These are phyloP conservation scores for Phytophthora kernoviae DNA, from an alignment of 352 stramenopile species.

Conservation along the genomic window DNA sequence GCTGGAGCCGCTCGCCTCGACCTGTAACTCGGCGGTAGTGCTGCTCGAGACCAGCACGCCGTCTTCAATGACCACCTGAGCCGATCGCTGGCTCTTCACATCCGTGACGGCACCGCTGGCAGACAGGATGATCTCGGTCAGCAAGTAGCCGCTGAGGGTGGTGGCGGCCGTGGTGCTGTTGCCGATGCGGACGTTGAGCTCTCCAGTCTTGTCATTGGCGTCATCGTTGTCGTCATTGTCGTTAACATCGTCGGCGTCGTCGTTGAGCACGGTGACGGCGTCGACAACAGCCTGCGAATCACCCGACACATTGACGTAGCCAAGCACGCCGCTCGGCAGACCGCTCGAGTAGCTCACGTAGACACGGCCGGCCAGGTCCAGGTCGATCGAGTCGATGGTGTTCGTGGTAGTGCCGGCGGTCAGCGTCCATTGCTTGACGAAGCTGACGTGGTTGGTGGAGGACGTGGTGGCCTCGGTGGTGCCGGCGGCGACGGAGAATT, in stretches of 20 bases:
- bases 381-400: slow-evolving; percentile 9
- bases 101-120: slow-evolving; percentile 4
- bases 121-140: slow-evolving; percentile 14
- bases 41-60: slow-evolving; percentile 10
- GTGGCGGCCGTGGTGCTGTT: background rate
- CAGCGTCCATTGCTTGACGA: slow-evolving; percentile 17
- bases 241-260: background rate
- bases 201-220: background rate
- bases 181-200: slow-evolving; percentile 7
- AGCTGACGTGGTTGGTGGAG: slow-evolving; percentile 1
- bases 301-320: slow-evolving; percentile 15
- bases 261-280: slow-evolving; percentile 3
- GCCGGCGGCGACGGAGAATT: slow-evolving; percentile 5
- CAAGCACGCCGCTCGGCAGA: slow-evolving; percentile 3
- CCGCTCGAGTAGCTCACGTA: slow-evolving; percentile 9
- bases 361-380: slow-evolving; percentile 5
- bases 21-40: slow-evolving; percentile 4
- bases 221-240: background rate
- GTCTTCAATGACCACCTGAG: slow-evolving; percentile 8
- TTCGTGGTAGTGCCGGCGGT: background rate
- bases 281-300: slow-evolving; percentile 4
- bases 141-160: slow-evolving; percentile 1
- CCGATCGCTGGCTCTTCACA: slow-evolving; percentile 5
- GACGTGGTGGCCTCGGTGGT: slow-evolving; percentile 2
- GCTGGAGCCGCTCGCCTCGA: slow-evolving; percentile 5